Evolutionary conservation across 805 yeast species (phyloP), one percentile per base, ranked within the genome.

Genomic region (Saccharomycopsis oosterbeekiorum): DNA sequence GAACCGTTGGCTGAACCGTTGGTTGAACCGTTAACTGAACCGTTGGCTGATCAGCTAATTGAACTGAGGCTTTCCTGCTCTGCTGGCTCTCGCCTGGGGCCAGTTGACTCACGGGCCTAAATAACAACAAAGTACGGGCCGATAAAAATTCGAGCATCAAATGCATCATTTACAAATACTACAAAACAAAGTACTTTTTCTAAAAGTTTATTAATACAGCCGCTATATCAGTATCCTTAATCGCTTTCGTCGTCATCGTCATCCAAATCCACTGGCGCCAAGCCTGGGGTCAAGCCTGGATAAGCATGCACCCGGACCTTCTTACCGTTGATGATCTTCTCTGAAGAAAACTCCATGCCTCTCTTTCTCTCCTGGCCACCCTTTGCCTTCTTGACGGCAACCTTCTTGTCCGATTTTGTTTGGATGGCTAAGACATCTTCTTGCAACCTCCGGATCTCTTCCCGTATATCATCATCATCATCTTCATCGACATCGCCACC

Each of bases 201-300:
- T 29, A 6, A 4, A 4, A 29, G 6, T 29, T 4, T 29, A 29
- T 29, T 29, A 29, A 29, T 6, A 3, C 3, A 29, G 34, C 34
- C 6, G 34, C 34, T 29, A 29, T 6, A 29, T 6, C 6, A 29
- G 34, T 3, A 6, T 29, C 34, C 34, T 6, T 41, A 40, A 26
- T 60, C 62, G 29, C 62, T 60, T 10, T 59, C 62, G n/a, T 59
- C 62, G 29, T 80, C 83, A 61, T 82, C 84, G 66, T 83, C 85
- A 54, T 81, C 79, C 65, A 78, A 75, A 41, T 84, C 92, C 26
- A 88, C 91, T 39, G 94, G 94, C 1, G 94, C 96, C 71, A 88
- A 78, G 64, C 96, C 96, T 0, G 94, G 96, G 0, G 96, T 88
- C 60, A 88, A 76, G 34, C 94, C 93, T 50, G 88, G 74, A 62